Conservation (phyloP, 257 asterid species). For the Coffea canephora region DNA sequence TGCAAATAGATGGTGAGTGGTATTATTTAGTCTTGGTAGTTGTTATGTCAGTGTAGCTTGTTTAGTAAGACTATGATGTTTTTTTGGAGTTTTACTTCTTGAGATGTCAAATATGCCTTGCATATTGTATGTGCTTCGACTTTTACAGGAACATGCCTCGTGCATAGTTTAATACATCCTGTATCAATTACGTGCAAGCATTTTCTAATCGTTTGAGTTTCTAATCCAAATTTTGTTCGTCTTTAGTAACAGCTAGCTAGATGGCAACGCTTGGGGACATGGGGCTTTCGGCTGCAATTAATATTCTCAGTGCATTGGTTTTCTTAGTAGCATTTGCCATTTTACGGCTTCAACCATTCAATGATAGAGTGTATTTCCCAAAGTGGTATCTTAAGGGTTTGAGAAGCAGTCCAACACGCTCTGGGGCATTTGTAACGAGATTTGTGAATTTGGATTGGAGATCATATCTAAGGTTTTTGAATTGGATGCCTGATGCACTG, state of each 20-base stretch:
- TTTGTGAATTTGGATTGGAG: slow-evolving; percentile 91
- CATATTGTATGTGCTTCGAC: neutral
- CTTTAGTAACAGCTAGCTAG: slow-evolving; percentile 24
- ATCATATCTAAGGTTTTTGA: slow-evolving; percentile 71
- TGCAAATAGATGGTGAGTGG: neutral
- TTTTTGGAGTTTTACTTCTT: neutral
- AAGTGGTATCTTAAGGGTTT: slow-evolving; percentile 97
- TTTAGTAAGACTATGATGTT: neutral
- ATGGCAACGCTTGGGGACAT: slow-evolving; percentile 89
- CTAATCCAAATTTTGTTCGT: slow-evolving; percentile 21
- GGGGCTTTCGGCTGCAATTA: slow-evolving; percentile 89
- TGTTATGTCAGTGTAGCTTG: neutral
- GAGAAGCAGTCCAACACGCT: slow-evolving; percentile 70
- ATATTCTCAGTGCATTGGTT: slow-evolving; percentile 61
- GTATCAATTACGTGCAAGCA: neutral
- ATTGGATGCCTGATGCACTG: slow-evolving; percentile 97
- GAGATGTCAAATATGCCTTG: neutral
- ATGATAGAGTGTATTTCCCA: slow-evolving; percentile 93
- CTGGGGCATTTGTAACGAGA: slow-evolving; percentile 55
- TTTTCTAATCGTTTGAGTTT: neutral
- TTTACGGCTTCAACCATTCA: slow-evolving; percentile 87
- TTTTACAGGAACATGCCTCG: no score
- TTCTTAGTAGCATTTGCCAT: slow-evolving; percentile 79
- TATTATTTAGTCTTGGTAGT: neutral
- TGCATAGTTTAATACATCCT: neutral